A percentile compares a stretch with the other conserved stretches of the same genome.
Conservation (phyloP, 495 filamentous ascomycete genomes). For the Lophiostoma macrostomum region DNA sequence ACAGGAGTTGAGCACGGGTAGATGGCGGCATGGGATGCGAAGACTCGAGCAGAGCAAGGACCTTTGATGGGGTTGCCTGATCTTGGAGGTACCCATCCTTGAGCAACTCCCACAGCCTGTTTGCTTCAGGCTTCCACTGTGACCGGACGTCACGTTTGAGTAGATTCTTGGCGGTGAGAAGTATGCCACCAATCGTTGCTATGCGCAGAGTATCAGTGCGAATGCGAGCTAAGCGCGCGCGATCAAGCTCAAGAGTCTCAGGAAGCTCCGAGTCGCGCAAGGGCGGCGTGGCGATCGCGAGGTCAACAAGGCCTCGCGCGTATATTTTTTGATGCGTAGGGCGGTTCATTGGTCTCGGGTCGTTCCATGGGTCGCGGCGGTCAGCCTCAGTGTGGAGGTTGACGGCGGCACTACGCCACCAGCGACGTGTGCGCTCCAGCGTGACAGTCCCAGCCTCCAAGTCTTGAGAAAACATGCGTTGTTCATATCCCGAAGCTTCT, state of each 20-base stretch:
- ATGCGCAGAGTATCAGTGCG: constrained; percentile 69
- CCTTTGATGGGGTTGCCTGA: constrained; percentile 31
- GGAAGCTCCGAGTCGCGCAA: constrained; percentile 62
- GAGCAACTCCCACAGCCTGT: constrained; percentile 58
- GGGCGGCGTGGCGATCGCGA: constrained; percentile 59
- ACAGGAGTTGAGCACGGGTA: constrained; percentile 55
- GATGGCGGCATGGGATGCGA: constrained; percentile 74
- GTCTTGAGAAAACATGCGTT: constrained; percentile 68
- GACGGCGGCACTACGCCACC: constrained; percentile 68
- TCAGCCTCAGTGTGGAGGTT: constrained; percentile 68
- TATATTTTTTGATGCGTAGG: constrained; percentile 72
- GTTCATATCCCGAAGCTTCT: constrained; percentile 77
- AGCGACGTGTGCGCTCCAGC: constrained; percentile 62
- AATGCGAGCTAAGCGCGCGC: constrained; percentile 62
- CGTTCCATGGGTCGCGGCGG: constrained; percentile 64
- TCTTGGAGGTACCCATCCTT: constrained; percentile 48
- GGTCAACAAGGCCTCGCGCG: constrained; percentile 65
- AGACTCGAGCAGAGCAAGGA: constrained; percentile 74
- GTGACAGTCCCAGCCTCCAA: constrained; percentile 57
- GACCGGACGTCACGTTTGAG: constrained; percentile 87
- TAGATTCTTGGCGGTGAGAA: constrained; percentile 90
- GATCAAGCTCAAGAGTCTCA: constrained; percentile 82
- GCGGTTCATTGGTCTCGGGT: constrained; percentile 40
- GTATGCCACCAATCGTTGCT: constrained; percentile 74
- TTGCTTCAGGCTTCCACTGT: constrained; percentile 84